Base-by-base conservation (phyloP, 2,329 filamentous ascomycete species). In the Aschersonia sp. region DNA sequence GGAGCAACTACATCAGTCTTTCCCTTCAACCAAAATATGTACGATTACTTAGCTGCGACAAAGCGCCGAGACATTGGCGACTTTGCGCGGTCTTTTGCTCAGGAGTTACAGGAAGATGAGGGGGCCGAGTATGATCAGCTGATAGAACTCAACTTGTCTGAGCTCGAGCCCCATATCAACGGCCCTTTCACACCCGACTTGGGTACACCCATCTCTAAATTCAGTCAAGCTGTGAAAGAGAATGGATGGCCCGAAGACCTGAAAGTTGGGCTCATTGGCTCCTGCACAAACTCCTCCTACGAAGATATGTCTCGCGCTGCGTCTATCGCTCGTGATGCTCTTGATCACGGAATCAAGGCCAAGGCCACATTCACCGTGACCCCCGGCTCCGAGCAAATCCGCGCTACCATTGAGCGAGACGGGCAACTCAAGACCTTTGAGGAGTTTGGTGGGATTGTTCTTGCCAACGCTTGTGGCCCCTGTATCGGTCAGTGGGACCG, bases 171-270 rank as follows among this genome's bases (percentile, higher is more conserved):
- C 56, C 88, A 97, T 67, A 89, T 98, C 74, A 98, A 98, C 75
- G 92, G 92, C 56, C 92, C 92, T 55, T 97, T 97, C 80, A 98
- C 92, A 31, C 92, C 92, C 52, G 92, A 98, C 80, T 77, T 98
- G 71, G 89, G 89, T 48, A 97, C 92, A 5, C 92, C 92, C 46
- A 94, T 98, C 66, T 95, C 88, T 71, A 92, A 96, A 75, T 95
- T 97, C 74, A 88, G 85, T 70, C 84, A 94, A 62, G 87, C 88
- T 56, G 91, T 91, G 61, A 89, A 94, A 75, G 81, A 83, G 61
- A 95, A 98, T 74, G 80, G 83, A 68, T 98, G 92, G 92, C 92
- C 92, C 28, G 83, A 92, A 69, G 89, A 95, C 65, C 77, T 98
- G 61, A 96, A 95, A 75, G 92, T 94, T 56, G 91, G 91, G 63